Evolutionary conservation across 352 stramenopile genomes (phyloP).

Genomic region (Lagenidium giganteum): DNA sequence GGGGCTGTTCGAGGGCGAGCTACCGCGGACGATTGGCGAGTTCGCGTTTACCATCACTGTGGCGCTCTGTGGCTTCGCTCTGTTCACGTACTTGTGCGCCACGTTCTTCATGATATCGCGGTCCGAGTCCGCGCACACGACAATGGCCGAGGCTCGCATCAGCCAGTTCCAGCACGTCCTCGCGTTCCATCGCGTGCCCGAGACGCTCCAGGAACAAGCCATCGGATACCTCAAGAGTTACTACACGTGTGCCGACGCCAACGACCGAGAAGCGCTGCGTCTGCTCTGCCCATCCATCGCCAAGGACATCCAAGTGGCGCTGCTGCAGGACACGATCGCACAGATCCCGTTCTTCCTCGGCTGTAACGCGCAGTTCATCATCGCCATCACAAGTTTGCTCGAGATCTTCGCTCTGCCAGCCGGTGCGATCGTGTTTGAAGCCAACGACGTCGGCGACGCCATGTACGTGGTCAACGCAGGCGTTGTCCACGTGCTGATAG

Average conservation of each 20-base stretch:
- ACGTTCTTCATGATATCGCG: slow-evolving; percentile 83
- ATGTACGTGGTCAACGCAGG: slow-evolving; percentile 81
- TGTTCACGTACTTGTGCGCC: slow-evolving; percentile 63
- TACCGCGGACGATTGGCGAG: slow-evolving; percentile 36
- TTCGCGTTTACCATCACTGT: slow-evolving; percentile 67
- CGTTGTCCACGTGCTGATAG: slow-evolving; percentile 55
- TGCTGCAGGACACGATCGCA: slow-evolving; percentile 44
- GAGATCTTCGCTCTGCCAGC: slow-evolving; percentile 55
- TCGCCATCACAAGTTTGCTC: slow-evolving; percentile 59
- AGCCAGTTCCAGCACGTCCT: slow-evolving; percentile 73
- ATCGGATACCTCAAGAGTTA: slow-evolving; percentile 71
- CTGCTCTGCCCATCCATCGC: slow-evolving; percentile 62
- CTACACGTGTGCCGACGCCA: slow-evolving; percentile 66
- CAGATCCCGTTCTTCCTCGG: slow-evolving; percentile 52
- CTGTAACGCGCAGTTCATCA: slow-evolving; percentile 48
- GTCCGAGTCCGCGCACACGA: slow-evolving; percentile 54
- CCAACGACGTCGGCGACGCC: slow-evolving; percentile 48
- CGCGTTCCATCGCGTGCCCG: slow-evolving; percentile 56
- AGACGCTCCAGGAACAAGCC: slow-evolving; percentile 45
- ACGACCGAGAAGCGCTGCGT: slow-evolving; percentile 64
- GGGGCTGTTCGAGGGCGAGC: slow-evolving; percentile 64
- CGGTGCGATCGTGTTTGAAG: slow-evolving; percentile 46
- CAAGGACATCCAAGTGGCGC: slow-evolving; percentile 69
- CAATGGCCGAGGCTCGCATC: slow-evolving; percentile 53
- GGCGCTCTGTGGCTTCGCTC: slow-evolving; percentile 55